A percentile compares a stretch with the other conserved stretches of the same genome.
phyloP scores from a whole-genome alignment of 2,329 filamentous ascomycete species.

The Cladosporium colombiae region DNA sequence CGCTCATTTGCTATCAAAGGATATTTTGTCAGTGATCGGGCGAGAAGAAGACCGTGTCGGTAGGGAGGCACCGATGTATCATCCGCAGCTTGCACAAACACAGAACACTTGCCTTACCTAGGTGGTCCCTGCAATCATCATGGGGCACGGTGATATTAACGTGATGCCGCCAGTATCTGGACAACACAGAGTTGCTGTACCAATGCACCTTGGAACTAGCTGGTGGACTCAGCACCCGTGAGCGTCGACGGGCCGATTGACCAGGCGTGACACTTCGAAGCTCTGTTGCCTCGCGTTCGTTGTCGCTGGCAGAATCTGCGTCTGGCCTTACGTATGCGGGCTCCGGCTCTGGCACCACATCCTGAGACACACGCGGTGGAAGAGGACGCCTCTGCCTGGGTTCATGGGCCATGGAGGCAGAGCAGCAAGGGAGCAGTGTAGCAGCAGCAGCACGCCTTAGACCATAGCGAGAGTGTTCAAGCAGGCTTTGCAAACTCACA shows the following conservation, averaged over 20 bases:
- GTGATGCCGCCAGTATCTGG: constrained; percentile 52
- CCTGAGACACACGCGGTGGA: background rate
- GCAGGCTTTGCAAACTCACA: constrained; percentile 4
- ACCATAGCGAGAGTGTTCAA: background rate
- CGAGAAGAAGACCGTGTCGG: background rate
- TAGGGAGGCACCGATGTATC: background rate
- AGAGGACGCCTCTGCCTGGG: constrained; percentile 12
- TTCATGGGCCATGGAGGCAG: constrained; percentile 10
- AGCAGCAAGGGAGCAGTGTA: background rate
- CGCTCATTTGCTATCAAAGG: constrained; percentile 64
- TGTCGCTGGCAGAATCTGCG: constrained; percentile 19
- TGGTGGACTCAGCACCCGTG: constrained; percentile 11
- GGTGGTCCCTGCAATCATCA: constrained; percentile 55
- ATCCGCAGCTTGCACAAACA: background rate
- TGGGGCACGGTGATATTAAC: constrained; percentile 54
- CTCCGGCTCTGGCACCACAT: constrained; percentile 31
- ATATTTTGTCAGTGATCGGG: constrained; percentile 3
- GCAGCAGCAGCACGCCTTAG: background rate
- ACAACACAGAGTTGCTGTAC: constrained; percentile 38
- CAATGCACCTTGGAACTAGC: constrained; percentile 32
- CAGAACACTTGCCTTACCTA: constrained; percentile 47
- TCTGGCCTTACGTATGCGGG: constrained; percentile 28
- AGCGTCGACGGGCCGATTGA: background rate
- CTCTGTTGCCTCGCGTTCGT: constrained; percentile 39
- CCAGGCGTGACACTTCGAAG: constrained; percentile 26